Evolutionary conservation across 1,284 basidiomycete genomes (phyloP), one percentile per base, ranked within the genome.

Genomic region (Ganoderma boninense): DNA sequence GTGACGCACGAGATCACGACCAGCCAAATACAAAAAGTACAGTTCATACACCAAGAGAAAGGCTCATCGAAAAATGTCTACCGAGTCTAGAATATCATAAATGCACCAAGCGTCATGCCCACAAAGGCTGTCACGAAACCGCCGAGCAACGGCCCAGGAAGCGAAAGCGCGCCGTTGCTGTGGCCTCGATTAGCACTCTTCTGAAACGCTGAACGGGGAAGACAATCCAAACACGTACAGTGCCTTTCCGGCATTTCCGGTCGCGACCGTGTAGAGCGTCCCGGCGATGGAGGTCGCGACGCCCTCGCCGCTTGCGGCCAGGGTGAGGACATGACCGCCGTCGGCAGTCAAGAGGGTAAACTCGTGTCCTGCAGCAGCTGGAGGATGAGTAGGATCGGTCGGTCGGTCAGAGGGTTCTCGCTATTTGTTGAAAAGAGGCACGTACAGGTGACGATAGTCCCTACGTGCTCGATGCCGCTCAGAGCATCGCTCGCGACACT

Each of bases 261-360:
- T 65, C 40, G 64, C 52, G 40, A 57, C 26, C 38, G 64, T 65
- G 64, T 65, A 57, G 35, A 65, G 44, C 54, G 52, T 42, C n/a
- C 54, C 57, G 18, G 42, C 65, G 43, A 66, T 49, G 18, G 65
- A 46, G 43, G 65, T 66, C 29, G 44, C 65, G n/a, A 66, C n/a
- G n/a, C 54, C 64, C 14, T 40, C 46, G 2, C 43, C 66, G 26
- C 62, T 61, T 2, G 35, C 29, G 18, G 60, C 61, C 32, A 66
- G 38, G 18, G 65, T 62, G 52, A 56, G 29, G 10, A 26, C 49
- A 20, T 67, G 46, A 23, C 66, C 66, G 38, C 61, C 60, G 8
- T 49, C 66, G 4, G 38, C 66, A n/a, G 49, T 67, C 38, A 67
- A 29, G 18, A 67, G 8, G 40, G 61, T 67, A 11, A 54, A 20